These are phyloP conservation scores for Pichia gijzeniarum DNA, from an alignment of 805 yeast species.

Conservation along the genomic window DNA sequence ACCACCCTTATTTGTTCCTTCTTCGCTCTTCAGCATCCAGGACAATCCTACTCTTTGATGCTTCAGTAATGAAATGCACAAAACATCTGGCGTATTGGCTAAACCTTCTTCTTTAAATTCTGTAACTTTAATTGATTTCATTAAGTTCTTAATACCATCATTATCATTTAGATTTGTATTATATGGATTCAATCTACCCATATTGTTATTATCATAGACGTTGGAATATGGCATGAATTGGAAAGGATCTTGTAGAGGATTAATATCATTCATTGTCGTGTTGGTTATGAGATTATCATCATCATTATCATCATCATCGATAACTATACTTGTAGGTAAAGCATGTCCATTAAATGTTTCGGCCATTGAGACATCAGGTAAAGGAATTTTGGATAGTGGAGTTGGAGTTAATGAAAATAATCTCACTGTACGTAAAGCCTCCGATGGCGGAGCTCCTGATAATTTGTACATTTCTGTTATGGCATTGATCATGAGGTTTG, in stretches of 20 bases:
- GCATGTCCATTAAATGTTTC: neutral
- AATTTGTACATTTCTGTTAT: slow-evolving; percentile 10
- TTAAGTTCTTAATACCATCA: slow-evolving; percentile 18
- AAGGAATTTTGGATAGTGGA: slow-evolving; percentile 1
- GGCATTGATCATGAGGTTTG: slow-evolving; percentile 9
- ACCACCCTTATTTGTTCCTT: slow-evolving; percentile 53
- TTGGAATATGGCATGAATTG: slow-evolving; percentile 9
- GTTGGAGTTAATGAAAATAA: slow-evolving; percentile 3
- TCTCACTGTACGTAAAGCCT: slow-evolving; percentile 3
- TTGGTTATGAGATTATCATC: slow-evolving; percentile 2
- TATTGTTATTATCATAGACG: slow-evolving; percentile 2
- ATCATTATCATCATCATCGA: slow-evolving; percentile 9
- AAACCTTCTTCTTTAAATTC: slow-evolving; percentile 43
- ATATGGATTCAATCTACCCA: slow-evolving; percentile 6
- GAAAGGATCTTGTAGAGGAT: too few relatives aligned
- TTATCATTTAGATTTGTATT: slow-evolving; percentile 15
- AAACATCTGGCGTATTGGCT: slow-evolving; percentile 61
- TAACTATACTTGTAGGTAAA: neutral
- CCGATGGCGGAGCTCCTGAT: neutral
- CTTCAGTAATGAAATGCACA: slow-evolving; percentile 36
- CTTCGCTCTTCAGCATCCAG: slow-evolving; percentile 74
- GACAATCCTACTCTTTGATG: slow-evolving; percentile 84
- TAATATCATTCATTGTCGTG: too few relatives aligned
- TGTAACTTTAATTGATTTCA: slow-evolving; percentile 43
- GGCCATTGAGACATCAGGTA: neutral